A percentile compares a stretch with the other conserved stretches of the same genome.
These are phyloP conservation scores for Russula foetens DNA, from an alignment of 768 basidiomycete species.

Conservation along the genomic window DNA sequence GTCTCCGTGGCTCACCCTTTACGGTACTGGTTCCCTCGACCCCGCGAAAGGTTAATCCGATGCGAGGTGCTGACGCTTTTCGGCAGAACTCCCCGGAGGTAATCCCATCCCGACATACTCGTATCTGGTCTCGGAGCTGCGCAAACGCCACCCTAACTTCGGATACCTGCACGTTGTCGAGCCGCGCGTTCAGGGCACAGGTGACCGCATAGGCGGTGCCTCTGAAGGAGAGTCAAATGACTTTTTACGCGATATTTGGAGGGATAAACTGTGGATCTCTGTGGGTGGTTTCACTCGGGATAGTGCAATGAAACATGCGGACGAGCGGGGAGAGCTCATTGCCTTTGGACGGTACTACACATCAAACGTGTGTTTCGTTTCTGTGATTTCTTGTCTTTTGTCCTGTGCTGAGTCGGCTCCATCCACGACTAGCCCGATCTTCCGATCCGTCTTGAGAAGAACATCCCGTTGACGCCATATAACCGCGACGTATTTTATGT, in stretches of 20 bases:
- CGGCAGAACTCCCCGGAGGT: constrained; percentile 37
- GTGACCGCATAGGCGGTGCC: background rate
- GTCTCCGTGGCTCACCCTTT: constrained; percentile 27
- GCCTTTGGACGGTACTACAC: constrained; percentile 31
- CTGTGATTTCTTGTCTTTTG: too few relatives aligned
- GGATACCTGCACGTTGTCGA: constrained; percentile 34
- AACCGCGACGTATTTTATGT: constrained; percentile 20
- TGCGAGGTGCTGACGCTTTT: too few relatives aligned
- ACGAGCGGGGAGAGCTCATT: constrained; percentile 28
- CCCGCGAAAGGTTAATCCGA: too few relatives aligned
- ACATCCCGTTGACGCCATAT: constrained; percentile 22
- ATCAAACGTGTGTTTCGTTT: constrained; percentile 32
- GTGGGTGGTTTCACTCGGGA: constrained; percentile 40
- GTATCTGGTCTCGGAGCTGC: constrained; percentile 38
- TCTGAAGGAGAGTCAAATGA: constrained; percentile 29
- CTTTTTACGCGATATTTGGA: constrained; percentile 41
- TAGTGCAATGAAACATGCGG: constrained; percentile 31
- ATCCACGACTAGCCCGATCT: constrained; percentile 26
- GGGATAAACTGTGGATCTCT: constrained; percentile 32
- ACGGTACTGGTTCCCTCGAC: too few relatives aligned
- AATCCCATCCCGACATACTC: constrained; percentile 49
- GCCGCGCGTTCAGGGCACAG: constrained; percentile 19
- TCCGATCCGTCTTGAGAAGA: constrained; percentile 24
- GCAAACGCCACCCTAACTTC: constrained; percentile 32
- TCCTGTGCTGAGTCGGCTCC: too few relatives aligned